Conservation (phyloP, 129 eudicot genomes). For the Helichrysum umbraculigerum region DNA sequence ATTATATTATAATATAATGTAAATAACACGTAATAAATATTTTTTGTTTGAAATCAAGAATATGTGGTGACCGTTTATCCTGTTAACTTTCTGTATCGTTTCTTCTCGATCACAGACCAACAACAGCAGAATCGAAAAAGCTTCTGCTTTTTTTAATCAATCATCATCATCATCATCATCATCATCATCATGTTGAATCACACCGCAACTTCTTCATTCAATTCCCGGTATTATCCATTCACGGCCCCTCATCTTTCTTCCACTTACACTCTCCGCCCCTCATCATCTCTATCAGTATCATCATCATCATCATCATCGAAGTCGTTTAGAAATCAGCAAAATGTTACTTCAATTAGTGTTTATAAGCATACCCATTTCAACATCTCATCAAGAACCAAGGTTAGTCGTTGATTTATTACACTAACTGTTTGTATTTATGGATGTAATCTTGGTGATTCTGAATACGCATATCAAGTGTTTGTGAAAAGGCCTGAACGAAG, state of each 20-base stretch:
- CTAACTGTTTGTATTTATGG: not conserved
- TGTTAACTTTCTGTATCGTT: slow-evolving; percentile 30
- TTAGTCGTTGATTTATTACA: slow-evolving; percentile 15
- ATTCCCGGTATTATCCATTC: slow-evolving; percentile 31
- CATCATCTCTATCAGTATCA: slow-evolving; percentile 27
- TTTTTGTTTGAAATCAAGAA: not conserved
- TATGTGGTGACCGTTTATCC: slow-evolving; percentile 49
- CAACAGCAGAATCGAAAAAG: not conserved
- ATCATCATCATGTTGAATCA: slow-evolving; percentile 47
- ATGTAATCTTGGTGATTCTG: not conserved
- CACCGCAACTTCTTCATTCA: slow-evolving; percentile 35
- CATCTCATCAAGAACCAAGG: slow-evolving; percentile 50
- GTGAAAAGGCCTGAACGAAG: slow-evolving; percentile 30
- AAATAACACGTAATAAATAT: not conserved
- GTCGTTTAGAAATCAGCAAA: slow-evolving; percentile 39
- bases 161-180: slow-evolving; percentile 27
- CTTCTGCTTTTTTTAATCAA: slow-evolving; percentile 18
- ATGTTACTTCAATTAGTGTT: slow-evolving; percentile 19
- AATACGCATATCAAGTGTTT: slow-evolving; percentile 24
- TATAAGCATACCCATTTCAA: slow-evolving; percentile 37
- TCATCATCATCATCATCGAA: not conserved
- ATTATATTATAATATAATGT: no score
- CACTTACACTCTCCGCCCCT: slow-evolving; percentile 24
- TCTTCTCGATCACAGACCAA: slow-evolving; percentile 6
- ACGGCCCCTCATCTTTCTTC: slow-evolving; percentile 30